Percentiles rank a stretch among this genome's conserved stretches.
Evolutionary conservation across 1,284 basidiomycete genomes (phyloP).

Genomic region (Ustilago esculenta): DNA sequence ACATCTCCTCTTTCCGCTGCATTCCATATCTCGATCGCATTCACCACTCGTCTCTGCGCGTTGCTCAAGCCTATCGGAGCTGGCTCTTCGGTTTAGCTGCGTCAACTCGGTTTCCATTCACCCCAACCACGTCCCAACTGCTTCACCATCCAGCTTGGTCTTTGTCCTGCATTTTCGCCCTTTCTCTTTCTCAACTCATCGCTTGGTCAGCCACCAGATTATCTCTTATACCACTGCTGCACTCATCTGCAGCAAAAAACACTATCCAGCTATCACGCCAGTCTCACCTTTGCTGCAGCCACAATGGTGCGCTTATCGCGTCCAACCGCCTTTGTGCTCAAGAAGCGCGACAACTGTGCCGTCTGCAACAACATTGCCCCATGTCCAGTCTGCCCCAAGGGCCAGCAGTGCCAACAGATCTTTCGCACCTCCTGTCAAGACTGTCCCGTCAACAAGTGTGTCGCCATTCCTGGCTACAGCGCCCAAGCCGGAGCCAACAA

Average conservation of each 20-base stretch:
- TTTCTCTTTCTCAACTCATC: not conserved
- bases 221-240: too few relatives aligned
- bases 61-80: conserved; percentile 10
- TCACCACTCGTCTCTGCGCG: not conserved
- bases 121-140: too few relatives aligned
- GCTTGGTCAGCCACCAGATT: not conserved
- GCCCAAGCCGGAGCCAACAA: conserved; percentile 8
- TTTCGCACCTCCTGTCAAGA: conserved; percentile 45
- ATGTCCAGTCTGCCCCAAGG: conserved; percentile 36
- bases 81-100: conserved; percentile 24
- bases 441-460: conserved; percentile 50
- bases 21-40: not conserved
- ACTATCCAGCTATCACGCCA: too few relatives aligned
- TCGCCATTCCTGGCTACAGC: conserved; percentile 19
- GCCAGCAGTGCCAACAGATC: conserved; percentile 47
- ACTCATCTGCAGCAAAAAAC: too few relatives aligned
- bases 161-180: too few relatives aligned
- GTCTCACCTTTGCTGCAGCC: not conserved
- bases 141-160: too few relatives aligned
- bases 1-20: not conserved
- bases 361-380: conserved; percentile 46
- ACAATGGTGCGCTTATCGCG: conserved; percentile 19
- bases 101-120: too few relatives aligned
- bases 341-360: conserved; percentile 44
- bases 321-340: conserved; percentile 27